Conservation (phyloP, 495 filamentous ascomycete species). For the Bacidia rubella region DNA sequence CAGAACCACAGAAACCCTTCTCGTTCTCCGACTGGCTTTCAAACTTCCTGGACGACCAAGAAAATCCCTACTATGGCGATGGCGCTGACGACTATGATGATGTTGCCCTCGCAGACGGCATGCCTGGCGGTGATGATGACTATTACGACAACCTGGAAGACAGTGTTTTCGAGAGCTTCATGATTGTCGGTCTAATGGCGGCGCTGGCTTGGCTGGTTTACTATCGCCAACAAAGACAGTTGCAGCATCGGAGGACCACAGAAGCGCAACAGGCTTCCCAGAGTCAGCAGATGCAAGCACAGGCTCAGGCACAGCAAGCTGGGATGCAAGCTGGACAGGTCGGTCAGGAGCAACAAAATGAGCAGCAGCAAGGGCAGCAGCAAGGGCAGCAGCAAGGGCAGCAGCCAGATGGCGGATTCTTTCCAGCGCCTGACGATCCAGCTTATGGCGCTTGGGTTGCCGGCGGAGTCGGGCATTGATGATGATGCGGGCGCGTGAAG, state of each 20-base stretch:
- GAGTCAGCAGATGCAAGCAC: slow-evolving; percentile 6
- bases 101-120: slow-evolving; percentile 34
- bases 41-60: slow-evolving; percentile 49
- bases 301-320: slow-evolving; percentile 21
- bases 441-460: slow-evolving; percentile 61
- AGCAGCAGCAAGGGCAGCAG: slow-evolving; percentile 17
- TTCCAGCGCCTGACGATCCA: slow-evolving; percentile 59
- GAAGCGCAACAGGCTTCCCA: slow-evolving; percentile 25
- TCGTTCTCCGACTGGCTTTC: slow-evolving; percentile 72
- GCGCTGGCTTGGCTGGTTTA: slow-evolving; percentile 66
- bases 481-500: neutral
- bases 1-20: slow-evolving; percentile 54
- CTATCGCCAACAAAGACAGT: slow-evolving; percentile 67
- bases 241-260: slow-evolving; percentile 30
- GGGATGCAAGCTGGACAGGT: slow-evolving; percentile 10
- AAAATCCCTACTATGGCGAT: slow-evolving; percentile 38
- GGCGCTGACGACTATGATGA: slow-evolving; percentile 42
- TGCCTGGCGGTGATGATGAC: slow-evolving; percentile 43
- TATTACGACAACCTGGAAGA: slow-evolving; percentile 63
- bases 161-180: slow-evolving; percentile 65
- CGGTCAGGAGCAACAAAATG: slow-evolving; percentile 12
- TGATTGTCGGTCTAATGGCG: slow-evolving; percentile 67
- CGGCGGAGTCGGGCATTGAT: slow-evolving; percentile 63
- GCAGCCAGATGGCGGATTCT: slow-evolving; percentile 48
- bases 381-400: slow-evolving; percentile 16